These are phyloP conservation scores for Daedalea quercina DNA, from an alignment of 768 basidiomycete genomes.

Conservation along the genomic window DNA sequence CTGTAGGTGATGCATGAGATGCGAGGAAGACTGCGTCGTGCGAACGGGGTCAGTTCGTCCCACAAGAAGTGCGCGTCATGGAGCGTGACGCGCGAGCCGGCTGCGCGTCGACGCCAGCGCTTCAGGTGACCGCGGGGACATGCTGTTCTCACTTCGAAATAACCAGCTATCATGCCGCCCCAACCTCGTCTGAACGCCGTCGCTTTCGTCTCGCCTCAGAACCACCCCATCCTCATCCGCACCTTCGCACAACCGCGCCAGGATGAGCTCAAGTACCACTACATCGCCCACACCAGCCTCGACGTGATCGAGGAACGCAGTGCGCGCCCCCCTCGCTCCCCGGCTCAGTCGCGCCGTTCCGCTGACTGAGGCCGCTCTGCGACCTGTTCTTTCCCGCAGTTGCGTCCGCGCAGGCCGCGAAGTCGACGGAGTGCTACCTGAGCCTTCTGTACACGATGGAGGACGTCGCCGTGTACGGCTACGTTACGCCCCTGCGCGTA, in stretches of 20 bases:
- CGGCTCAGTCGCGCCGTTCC: slow-evolving; percentile 4
- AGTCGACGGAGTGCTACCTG: slow-evolving; percentile 73
- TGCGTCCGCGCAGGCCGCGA: slow-evolving; percentile 37
- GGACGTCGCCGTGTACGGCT: slow-evolving; percentile 89
- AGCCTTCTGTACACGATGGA: slow-evolving; percentile 88
- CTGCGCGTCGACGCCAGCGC: too few species aligned
- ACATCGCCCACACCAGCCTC: slow-evolving; percentile 83
- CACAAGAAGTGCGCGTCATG: too few species aligned
- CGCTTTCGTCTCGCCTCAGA: slow-evolving; percentile 80
- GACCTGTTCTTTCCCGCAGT: slow-evolving; percentile 12
- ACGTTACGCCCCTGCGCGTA: slow-evolving; percentile 80
- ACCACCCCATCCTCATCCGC: slow-evolving; percentile 74
- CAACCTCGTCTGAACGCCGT: slow-evolving; percentile 72
- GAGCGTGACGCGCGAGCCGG: too few species aligned
- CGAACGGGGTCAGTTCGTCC: too few species aligned
- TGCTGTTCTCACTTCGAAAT: background rate
- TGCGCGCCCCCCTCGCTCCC: slow-evolving; percentile 35
- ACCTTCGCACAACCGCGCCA: slow-evolving; percentile 55
- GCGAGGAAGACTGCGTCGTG: background rate
- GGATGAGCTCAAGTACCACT: slow-evolving; percentile 78
- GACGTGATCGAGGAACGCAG: slow-evolving; percentile 92
- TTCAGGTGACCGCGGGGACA: too few species aligned
- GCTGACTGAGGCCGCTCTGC: background rate
- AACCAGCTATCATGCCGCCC: slow-evolving; percentile 44
- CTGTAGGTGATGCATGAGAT: too few species aligned